Evolutionary conservation across 1,284 basidiomycete species (phyloP).

Genomic region (Leccinum brunneo-olivaceum): DNA sequence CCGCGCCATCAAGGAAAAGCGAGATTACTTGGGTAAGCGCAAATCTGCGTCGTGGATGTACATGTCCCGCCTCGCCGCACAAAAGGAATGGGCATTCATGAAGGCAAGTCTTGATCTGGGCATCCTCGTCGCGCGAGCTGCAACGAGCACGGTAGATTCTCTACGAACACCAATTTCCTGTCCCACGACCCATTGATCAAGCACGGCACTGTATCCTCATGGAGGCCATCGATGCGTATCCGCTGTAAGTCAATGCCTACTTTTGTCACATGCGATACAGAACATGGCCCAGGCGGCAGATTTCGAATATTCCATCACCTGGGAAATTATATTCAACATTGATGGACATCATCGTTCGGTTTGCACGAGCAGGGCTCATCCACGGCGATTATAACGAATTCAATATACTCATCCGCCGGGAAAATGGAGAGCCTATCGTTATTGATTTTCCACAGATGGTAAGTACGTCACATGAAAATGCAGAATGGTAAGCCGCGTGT

Average conservation of each 20-base stretch:
- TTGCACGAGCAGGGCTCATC: conserved; percentile 89
- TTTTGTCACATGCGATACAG: background rate
- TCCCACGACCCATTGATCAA: conserved; percentile 92
- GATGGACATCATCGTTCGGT: conserved; percentile 95
- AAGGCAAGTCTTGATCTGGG: conserved; percentile 50
- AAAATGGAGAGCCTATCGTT: conserved; percentile 79
- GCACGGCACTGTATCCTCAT: conserved; percentile 93
- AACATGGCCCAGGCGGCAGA: conserved; percentile 67
- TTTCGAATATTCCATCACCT: conserved; percentile 76
- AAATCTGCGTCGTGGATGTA: conserved; percentile 99
- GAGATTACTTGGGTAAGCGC: conserved; percentile 94
- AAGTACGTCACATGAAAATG: conserved; percentile 93
- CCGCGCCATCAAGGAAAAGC: conserved; percentile 92
- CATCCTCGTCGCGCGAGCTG: background rate
- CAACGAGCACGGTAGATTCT: conserved; percentile 57
- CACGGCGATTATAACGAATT: conserved; percentile 99
- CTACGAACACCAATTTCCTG: conserved; percentile 90
- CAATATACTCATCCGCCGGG: conserved; percentile 89
- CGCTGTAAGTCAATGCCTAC: conserved; percentile 55
- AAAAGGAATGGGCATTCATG: conserved; percentile 99
- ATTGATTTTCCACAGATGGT: conserved; percentile 99
- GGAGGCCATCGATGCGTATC: conserved; percentile 93
- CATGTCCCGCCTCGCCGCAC: conserved; percentile 92
- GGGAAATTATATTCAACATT: conserved; percentile 87
- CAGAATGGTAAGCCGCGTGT: conserved; percentile 69